Evolutionary conservation across 352 stramenopile species (phyloP), one percentile per base, ranked within the genome.

Genomic region (Phytopythium ostracodes): DNA sequence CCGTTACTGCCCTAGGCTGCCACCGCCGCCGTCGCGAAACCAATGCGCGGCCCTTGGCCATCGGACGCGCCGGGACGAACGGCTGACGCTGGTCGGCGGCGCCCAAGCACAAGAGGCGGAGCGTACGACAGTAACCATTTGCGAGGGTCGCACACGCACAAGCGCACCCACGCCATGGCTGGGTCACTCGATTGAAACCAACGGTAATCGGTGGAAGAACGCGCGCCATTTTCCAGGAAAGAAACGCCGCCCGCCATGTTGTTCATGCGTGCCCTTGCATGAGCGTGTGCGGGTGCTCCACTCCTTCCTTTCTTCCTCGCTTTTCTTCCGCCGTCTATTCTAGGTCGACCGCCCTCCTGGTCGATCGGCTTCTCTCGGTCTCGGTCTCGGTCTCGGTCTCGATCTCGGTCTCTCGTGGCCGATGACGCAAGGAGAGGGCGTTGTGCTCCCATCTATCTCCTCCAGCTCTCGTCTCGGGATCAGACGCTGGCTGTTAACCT

Each of bases 241-340:
- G 22, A 52, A 35, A 18, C 22, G 43, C 43, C 20, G 42, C 17
- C n/a, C 42, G 38, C 38, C 15, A 15, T 8, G 43, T n/a, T 17
- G n/a, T 10, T 33, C 46, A 11, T 6, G 3, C 29, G 29, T 33
- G 29, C 29, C 24, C 24, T 22, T 10, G 42, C 42, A 22, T 46
- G 40, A 7, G 35, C 10, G 14, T n/a, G 15, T 20, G 38, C 4
- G 5, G n/a, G n/a, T n/a, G n/a, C n/a, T n/a, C n/a, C n/a, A n/a
- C n/a, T n/a, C 42, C 18, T 5, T 24, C 20, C 6, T 25, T 52
- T 24, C 46, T 31, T 52, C 46, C 46, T 24, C 43, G 20, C 43
- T 29, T 50, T 50, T 18, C 43, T 50, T 50, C 43, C 43, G 43
- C 9, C 43, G 43, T 50, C 43, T 50, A 50, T 50, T 50, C 43